Percentiles rank a stretch among this genome's conserved stretches.
Evolutionary conservation across 768 basidiomycete genomes (phyloP).

Genomic region (Boletus barrowsii): DNA sequence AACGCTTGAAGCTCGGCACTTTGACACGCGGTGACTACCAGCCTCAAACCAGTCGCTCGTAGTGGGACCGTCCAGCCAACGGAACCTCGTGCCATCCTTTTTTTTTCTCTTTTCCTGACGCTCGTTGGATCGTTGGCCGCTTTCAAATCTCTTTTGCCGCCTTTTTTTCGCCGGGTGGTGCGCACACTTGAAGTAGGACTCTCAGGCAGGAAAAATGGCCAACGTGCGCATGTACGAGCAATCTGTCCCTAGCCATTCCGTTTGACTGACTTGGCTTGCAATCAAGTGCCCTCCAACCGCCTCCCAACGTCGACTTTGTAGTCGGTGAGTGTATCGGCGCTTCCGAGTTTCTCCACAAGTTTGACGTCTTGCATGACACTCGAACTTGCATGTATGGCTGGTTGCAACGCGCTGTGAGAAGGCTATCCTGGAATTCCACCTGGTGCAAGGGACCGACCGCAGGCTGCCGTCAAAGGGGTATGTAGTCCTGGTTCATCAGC

Average conservation of each 20-base stretch:
- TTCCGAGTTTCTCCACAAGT: not conserved
- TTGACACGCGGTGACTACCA: constrained; percentile 14
- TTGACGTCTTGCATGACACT: not conserved
- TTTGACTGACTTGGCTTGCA: constrained; percentile 6
- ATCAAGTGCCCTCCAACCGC: constrained; percentile 73
- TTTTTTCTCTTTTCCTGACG: not conserved
- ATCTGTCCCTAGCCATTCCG: not conserved
- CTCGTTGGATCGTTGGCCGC: not conserved
- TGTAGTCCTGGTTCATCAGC: constrained; percentile 30
- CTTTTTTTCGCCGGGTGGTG: not conserved
- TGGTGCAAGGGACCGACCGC: constrained; percentile 68
- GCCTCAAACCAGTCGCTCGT: not conserved
- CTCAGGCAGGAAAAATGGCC: constrained; percentile 32
- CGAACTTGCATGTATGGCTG: not conserved
- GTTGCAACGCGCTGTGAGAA: constrained; percentile 25
- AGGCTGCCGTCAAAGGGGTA: constrained; percentile 85
- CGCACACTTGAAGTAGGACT: not conserved
- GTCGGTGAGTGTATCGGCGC: constrained; percentile 49
- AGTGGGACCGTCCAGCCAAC: not conserved
- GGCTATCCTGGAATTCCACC: constrained; percentile 90
- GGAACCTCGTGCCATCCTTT: not conserved
- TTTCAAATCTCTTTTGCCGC: not conserved
- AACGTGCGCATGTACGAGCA: constrained; percentile 44
- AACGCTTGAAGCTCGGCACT: constrained; percentile 13
- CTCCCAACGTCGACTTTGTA: constrained; percentile 87